Conservation (phyloP, 202 grass and related monocot genomes). For the Carex arenaria region DNA sequence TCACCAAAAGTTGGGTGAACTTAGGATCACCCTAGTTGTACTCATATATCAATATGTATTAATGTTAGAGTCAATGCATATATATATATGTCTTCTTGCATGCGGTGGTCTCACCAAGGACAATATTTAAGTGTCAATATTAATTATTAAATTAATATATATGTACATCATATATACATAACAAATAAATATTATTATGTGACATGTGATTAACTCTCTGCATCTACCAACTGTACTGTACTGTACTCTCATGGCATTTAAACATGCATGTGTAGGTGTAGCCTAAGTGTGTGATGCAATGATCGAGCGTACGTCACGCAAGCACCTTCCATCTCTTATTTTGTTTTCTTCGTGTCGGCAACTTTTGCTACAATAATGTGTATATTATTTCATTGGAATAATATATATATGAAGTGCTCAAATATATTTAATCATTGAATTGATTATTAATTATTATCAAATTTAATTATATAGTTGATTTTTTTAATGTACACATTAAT, state of each 20-base stretch:
- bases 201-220: background rate
- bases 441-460: too few species aligned
- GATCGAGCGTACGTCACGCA: background rate
- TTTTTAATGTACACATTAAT: too few species aligned
- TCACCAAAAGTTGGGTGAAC: too few species aligned
- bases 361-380: background rate
- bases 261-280: background rate
- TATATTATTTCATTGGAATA: background rate
- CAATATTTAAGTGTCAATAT: background rate
- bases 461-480: too few species aligned
- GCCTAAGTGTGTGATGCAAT: background rate
- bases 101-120: background rate
- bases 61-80: too few species aligned
- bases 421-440: too few species aligned
- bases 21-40: too few species aligned
- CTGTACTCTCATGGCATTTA: conserved; percentile 7
- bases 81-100: too few species aligned
- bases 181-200: background rate
- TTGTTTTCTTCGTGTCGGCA: background rate
- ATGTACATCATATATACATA: too few species aligned
- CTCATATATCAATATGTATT: too few species aligned
- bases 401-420: too few species aligned
- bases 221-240: conserved; percentile 18
- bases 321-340: background rate
- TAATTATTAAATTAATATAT: too few species aligned